These are phyloP conservation scores for Phialemonium atrogriseum DNA, from an alignment of 2,329 filamentous ascomycete species.

Conservation along the genomic window DNA sequence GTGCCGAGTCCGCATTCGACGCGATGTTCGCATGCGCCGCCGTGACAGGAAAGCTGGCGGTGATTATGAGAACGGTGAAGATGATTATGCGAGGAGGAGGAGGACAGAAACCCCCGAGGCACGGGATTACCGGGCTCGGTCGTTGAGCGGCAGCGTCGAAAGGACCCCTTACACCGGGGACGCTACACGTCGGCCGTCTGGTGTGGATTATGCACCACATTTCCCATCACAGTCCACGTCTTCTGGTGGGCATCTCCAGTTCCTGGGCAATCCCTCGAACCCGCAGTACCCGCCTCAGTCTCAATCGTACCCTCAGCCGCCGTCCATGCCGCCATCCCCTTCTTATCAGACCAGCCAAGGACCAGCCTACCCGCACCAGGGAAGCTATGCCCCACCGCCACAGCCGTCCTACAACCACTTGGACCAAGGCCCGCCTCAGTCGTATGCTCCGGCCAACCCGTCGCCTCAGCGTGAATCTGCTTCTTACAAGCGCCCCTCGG, in stretches of 20 bases:
- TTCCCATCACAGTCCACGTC: constrained; percentile 15
- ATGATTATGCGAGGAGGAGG: constrained; percentile 20
- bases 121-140: constrained; percentile 19
- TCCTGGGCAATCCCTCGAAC: constrained; percentile 14
- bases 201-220: constrained; percentile 21
- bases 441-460: constrained; percentile 14
- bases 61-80: constrained; percentile 19
- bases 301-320: constrained; percentile 15
- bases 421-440: constrained; percentile 21
- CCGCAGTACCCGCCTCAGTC: constrained; percentile 15
- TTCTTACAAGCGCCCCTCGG: too few relatives aligned
- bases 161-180: constrained; percentile 20
- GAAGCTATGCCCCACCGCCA: constrained; percentile 14
- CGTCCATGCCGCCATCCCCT: constrained; percentile 23
- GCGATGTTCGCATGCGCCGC: constrained; percentile 48
- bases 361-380: constrained; percentile 9
- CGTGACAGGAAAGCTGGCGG: constrained; percentile 41
- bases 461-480: constrained; percentile 12
- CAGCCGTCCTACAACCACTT: constrained; percentile 14
- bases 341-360: constrained; percentile 16
- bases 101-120: constrained; percentile 24
- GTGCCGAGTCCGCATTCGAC: constrained; percentile 88
- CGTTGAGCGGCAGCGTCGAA: constrained; percentile 22
- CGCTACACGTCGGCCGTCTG: constrained; percentile 22
- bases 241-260: constrained; percentile 17